These are phyloP conservation scores for Huiozyma naganishii DNA, from an alignment of 805 yeast genomes.

Conservation along the genomic window DNA sequence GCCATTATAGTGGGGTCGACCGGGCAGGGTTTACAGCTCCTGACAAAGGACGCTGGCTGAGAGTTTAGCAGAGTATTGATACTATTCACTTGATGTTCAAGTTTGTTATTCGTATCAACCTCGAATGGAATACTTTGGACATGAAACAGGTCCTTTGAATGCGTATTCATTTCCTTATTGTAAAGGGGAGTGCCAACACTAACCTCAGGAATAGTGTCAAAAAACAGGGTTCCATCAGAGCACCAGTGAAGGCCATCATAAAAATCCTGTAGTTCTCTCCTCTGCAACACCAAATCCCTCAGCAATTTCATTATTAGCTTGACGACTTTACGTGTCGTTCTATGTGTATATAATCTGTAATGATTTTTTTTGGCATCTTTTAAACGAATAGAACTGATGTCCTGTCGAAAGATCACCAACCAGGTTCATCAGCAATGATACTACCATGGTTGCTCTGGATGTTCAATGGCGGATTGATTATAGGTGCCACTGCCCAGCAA, in stretches of 20 bases:
- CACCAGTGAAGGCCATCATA: conserved; percentile 20
- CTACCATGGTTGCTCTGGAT: too few species aligned
- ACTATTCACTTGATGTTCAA: conserved; percentile 18
- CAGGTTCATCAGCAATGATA: too few species aligned
- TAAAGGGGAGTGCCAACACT: conserved; percentile 22
- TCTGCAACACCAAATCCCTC: conserved; percentile 18
- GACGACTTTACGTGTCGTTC: not conserved
- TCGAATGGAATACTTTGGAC: conserved; percentile 10
- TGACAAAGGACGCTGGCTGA: conserved; percentile 19
- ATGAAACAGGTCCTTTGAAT: conserved; percentile 19
- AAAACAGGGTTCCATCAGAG: conserved; percentile 20
- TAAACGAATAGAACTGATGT: not conserved
- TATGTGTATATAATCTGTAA: not conserved
- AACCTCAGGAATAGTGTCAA: conserved; percentile 20
- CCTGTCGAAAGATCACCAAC: not conserved
- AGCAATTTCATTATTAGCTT: conserved; percentile 15
- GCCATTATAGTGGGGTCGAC: conserved; percentile 12
- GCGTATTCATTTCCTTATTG: conserved; percentile 8
- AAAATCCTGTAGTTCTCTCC: conserved; percentile 24
- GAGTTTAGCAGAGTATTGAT: conserved; percentile 19
- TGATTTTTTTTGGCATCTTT: not conserved
- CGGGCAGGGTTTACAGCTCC: conserved; percentile 15
- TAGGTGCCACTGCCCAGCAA: conserved; percentile 2
- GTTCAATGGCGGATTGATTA: too few species aligned
- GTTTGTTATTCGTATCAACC: conserved; percentile 12